A percentile compares a stretch with the other conserved stretches of the same genome.
phyloP scores from a whole-genome alignment of 257 asterid species.

The Pogostemon cablin region DNA sequence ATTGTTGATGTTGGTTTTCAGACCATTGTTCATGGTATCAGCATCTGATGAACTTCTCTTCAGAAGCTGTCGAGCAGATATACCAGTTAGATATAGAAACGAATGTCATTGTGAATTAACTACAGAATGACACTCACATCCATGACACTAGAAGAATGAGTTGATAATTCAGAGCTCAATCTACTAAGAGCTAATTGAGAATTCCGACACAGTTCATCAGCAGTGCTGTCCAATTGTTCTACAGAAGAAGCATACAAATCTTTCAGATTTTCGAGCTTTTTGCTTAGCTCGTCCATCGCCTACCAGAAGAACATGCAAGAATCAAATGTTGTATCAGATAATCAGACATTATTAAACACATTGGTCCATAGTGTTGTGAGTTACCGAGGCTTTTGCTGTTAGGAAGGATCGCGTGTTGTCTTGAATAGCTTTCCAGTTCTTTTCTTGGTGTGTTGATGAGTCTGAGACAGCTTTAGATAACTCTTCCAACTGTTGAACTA shows the following conservation, averaged over 20 bases:
- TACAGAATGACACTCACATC: conserved; percentile 40
- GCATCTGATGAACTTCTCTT: conserved; percentile 42
- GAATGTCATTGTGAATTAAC: background rate
- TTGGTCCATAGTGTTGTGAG: background rate
- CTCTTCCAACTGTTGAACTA: conserved; percentile 55
- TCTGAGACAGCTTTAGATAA: conserved; percentile 39
- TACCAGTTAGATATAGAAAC: background rate
- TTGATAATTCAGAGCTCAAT: conserved; percentile 49
- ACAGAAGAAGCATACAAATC: conserved; percentile 36
- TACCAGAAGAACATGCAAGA: conserved; percentile 28
- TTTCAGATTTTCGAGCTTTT: conserved; percentile 42
- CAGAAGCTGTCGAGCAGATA: conserved; percentile 39
- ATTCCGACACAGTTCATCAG: conserved; percentile 43
- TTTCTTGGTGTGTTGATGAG: conserved; percentile 46
- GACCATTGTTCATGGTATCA: conserved; percentile 38
- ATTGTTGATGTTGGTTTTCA: conserved; percentile 38
- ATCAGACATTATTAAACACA: background rate
- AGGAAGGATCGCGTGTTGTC: conserved; percentile 43
- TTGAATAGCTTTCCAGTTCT: conserved; percentile 47
- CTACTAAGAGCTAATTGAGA: conserved; percentile 43
- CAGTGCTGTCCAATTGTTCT: conserved; percentile 41
- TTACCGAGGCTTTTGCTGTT: conserved; percentile 50
- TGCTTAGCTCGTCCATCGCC: conserved; percentile 49
- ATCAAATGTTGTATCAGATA: conserved; percentile 10
- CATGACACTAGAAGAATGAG: conserved; percentile 41